Evolutionary conservation across 1,284 basidiomycete genomes (phyloP).

Genomic region (Waitea zeae): DNA sequence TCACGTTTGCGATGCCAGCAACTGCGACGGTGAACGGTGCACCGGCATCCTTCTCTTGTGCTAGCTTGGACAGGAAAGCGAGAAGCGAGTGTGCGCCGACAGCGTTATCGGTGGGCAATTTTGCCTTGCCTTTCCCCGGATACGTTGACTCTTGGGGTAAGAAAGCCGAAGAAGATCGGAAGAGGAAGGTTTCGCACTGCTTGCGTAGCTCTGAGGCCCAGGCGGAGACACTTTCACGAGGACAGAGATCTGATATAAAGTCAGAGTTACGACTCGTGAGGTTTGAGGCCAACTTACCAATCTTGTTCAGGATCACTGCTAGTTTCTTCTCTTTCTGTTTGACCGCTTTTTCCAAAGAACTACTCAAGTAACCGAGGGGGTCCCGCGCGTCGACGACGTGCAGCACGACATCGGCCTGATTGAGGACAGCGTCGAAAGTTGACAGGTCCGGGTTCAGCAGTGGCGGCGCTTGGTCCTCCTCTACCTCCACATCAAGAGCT

Average conservation of each 20-base stretch:
- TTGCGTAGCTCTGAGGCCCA: constrained; percentile 63
- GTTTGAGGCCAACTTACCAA: constrained; percentile 33
- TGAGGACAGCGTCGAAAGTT: constrained; percentile 55
- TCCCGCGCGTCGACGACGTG: constrained; percentile 81
- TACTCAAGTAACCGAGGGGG: constrained; percentile 53
- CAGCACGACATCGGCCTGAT: constrained; percentile 72
- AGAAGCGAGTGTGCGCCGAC: constrained; percentile 36
- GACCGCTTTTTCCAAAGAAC: constrained; percentile 43
- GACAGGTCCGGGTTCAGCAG: constrained; percentile 55
- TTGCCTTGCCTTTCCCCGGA: constrained; percentile 24
- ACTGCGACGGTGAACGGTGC: constrained; percentile 47
- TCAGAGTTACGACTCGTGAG: constrained; percentile 5
- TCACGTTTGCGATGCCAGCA: constrained; percentile 60
- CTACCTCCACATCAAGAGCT: constrained; percentile 15
- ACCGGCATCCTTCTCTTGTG: constrained; percentile 24
- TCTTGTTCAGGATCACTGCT: constrained; percentile 75
- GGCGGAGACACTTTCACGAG: constrained; percentile 59
- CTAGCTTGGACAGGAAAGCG: constrained; percentile 24
- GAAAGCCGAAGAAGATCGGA: constrained; percentile 64
- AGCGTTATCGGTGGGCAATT: constrained; percentile 31
- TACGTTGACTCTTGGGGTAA: constrained; percentile 22
- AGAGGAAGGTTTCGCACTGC: constrained; percentile 48
- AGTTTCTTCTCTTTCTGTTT: constrained; percentile 30
- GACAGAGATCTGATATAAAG: constrained; percentile 64
- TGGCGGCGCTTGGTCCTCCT: constrained; percentile 32